These are phyloP conservation scores for Fusarium sambucinum DNA, from an alignment of 2,329 filamentous ascomycete species.

Conservation along the genomic window DNA sequence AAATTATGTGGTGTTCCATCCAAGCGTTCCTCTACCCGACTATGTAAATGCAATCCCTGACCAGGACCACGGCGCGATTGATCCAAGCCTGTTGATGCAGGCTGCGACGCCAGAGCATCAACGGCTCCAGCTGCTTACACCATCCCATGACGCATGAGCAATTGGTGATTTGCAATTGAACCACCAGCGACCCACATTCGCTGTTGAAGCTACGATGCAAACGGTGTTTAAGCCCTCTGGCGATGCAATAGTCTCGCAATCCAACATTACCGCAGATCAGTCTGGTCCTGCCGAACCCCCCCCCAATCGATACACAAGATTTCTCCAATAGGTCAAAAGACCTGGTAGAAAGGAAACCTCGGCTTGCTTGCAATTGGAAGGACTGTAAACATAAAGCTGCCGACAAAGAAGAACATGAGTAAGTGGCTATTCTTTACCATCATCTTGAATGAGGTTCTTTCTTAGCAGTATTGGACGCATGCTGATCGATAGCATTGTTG, in stretches of 20 bases:
- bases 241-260: not conserved
- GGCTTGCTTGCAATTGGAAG: not conserved
- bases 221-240: not conserved
- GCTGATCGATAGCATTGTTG: not conserved
- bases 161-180: slow-evolving; percentile 10
- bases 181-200: not conserved
- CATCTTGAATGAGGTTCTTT: not conserved
- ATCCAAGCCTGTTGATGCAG: slow-evolving; percentile 6
- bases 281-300: not conserved
- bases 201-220: slow-evolving; percentile 1
- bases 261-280: not conserved
- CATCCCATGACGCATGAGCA: slow-evolving; percentile 11
- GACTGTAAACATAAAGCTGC: not conserved
- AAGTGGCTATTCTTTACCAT: not conserved
- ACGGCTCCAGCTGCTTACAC: not conserved
- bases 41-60: not conserved
- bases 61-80: not conserved
- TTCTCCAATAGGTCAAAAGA: not conserved
- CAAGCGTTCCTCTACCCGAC: not conserved
- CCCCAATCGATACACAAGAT: not conserved
- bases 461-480: not conserved
- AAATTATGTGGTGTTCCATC: not conserved
- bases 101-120: slow-evolving; percentile 1
- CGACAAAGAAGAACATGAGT: not conserved
- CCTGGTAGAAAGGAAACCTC: not conserved